Base-by-base conservation (phyloP, 2,329 filamentous ascomycete genomes). In the Sporothrix luriei region DNA sequence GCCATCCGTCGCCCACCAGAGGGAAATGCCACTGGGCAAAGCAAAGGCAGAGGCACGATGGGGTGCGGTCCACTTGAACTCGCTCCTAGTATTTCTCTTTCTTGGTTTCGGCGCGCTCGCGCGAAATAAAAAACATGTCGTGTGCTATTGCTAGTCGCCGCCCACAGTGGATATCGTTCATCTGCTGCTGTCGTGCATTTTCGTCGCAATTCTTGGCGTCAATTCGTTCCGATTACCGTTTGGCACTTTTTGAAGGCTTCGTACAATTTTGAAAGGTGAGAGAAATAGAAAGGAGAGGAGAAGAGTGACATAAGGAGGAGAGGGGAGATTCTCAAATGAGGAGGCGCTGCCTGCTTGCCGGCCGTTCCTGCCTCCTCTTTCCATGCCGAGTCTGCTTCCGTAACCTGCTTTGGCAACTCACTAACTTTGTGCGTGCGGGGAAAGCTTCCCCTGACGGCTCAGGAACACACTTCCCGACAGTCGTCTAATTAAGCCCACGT, bases 401-500 rank as follows among this genome's bases (percentile, higher is more conserved):
- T 46, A n/a, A 33, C 24, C 33, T 33, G 33, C 33, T 48, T 62
- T 54, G 61, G 61, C 61, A 65, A 26, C 21, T 66, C 21, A 38
- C 24, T 48, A 16, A 26, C 46, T 59, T 68, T 52, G 40, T 68
- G 66, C 26, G 65, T 68, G 69, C 65, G 69, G 65, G 69, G 69
- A 68, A 70, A 67, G 62, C 64, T 61, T 64, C 26, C 48, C 59
- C 57, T 55, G 49, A 13, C n/a, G n/a, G 40, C n/a, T 21, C 11
- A 16, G 24, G 33, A 9, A 48, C 55, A 10, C 49, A 4, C 49
- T 68, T 48, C 33, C 52, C 16, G 52, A 43, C 33, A 43, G 19
- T n/a, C n/a, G 55, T 59, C 21, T 10, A 29, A 11, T 49, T 29
- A 4, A 13, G 16, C n/a, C 49, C 66, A 68, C 66, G 38, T 40